Conservation (phyloP, 2,329 filamentous ascomycete species). For the Nakataea oryzae region DNA sequence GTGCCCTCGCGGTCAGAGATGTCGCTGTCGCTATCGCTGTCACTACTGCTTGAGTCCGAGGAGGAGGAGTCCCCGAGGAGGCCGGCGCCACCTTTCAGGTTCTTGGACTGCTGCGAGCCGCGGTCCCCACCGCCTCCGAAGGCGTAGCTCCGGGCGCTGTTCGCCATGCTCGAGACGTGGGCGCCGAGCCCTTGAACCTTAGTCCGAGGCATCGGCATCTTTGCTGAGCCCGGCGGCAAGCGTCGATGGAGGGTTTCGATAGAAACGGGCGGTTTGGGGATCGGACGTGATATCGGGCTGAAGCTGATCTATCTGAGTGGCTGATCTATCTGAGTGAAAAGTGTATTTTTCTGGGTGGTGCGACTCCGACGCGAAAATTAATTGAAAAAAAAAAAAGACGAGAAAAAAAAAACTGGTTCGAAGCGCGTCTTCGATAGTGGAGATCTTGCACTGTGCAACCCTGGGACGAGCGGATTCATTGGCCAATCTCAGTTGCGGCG, state of each 20-base stretch:
- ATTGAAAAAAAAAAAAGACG: neutral
- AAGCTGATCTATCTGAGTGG: neutral
- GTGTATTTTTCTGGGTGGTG: neutral
- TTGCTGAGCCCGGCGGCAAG: neutral
- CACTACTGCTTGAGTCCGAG: neutral
- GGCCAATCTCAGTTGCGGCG: neutral
- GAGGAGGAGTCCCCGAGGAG: neutral
- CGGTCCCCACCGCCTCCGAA: neutral
- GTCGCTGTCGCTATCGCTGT: slow-evolving; percentile 1
- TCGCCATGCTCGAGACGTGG: slow-evolving; percentile 3
- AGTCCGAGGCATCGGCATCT: slow-evolving; percentile 2
- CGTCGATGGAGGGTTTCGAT: neutral
- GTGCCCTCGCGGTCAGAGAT: slow-evolving; percentile 3
- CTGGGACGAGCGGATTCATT: neutral
- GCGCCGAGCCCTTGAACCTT: slow-evolving; percentile 1
- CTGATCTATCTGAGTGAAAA: neutral
- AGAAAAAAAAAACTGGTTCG: neutral
- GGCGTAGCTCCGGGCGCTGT: neutral
- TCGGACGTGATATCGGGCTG: neutral
- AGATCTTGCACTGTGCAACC: neutral
- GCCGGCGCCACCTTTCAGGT: neutral
- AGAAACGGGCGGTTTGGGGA: neutral
- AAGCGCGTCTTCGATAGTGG: neutral
- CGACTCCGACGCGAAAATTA: neutral
- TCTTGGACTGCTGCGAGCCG: neutral